Conservation (phyloP, 495 filamentous ascomycete species). For the Aspergillus haitiensis region DNA sequence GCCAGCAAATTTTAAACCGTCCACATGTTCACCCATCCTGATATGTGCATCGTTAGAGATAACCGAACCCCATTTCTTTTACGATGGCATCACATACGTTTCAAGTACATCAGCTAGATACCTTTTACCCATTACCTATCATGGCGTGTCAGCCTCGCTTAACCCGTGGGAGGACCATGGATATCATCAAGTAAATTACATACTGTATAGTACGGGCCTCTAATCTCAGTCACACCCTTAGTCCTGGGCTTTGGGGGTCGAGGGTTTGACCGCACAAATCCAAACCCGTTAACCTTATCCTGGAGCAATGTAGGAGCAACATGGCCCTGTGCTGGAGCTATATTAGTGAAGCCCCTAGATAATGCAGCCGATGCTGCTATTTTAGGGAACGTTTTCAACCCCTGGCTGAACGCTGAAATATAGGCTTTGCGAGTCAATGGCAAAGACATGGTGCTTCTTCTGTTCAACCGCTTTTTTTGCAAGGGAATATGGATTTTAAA, state of each 20-base stretch:
- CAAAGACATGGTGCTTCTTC: too few relatives aligned
- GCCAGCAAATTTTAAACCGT: slow-evolving; percentile 59
- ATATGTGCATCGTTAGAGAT: slow-evolving; percentile 2
- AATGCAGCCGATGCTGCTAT: slow-evolving; percentile 8
- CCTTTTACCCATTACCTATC: slow-evolving; percentile 51
- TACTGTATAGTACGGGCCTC: slow-evolving; percentile 58
- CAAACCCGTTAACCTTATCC: slow-evolving; percentile 53
- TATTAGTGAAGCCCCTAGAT: slow-evolving; percentile 25
- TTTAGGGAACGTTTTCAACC: slow-evolving; percentile 8
- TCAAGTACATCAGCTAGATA: slow-evolving; percentile 55
- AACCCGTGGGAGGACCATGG: background rate
- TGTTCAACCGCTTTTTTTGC: too few relatives aligned
- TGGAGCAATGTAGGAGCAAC: slow-evolving; percentile 43
- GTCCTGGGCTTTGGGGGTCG: slow-evolving; percentile 50
- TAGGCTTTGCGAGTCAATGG: too few relatives aligned
- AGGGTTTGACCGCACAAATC: slow-evolving; percentile 55
- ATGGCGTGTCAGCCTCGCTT: background rate
- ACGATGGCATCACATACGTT: slow-evolving; percentile 33
- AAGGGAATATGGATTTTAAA: too few relatives aligned
- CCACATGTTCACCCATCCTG: slow-evolving; percentile 55
- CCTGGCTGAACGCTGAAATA: too few relatives aligned
- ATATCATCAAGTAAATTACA: slow-evolving; percentile 4
- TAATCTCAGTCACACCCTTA: slow-evolving; percentile 55
- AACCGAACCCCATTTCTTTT: background rate
- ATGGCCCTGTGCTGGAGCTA: slow-evolving; percentile 18